Evolutionary conservation across 345 rosid genomes (phyloP).

Genomic region (Camelina sativa): DNA sequence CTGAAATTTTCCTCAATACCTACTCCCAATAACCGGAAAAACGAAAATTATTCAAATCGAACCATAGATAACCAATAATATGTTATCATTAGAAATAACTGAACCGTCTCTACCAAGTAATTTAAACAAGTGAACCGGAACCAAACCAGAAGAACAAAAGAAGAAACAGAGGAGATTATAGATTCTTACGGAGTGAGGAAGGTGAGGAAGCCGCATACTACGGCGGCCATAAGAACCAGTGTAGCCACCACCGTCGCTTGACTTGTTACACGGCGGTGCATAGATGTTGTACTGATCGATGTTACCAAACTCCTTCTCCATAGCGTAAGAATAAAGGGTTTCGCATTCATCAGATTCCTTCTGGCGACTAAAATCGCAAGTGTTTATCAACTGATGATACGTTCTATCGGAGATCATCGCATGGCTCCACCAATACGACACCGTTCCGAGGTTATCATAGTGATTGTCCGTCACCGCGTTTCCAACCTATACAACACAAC

Average conservation of each 20-base stretch:
- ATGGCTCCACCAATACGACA: constrained; percentile 99
- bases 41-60: background rate
- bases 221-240: constrained; percentile 49
- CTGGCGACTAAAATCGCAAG: constrained; percentile 80
- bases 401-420: constrained; percentile 97
- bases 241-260: constrained; percentile 57
- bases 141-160: background rate
- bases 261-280: constrained; percentile 86
- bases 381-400: constrained; percentile 73
- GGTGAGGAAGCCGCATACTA: constrained; percentile 68
- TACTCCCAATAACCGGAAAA: constrained; percentile 30
- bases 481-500: constrained; percentile 65
- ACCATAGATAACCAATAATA: background rate
- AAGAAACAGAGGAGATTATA: constrained; percentile 5
- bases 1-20: constrained; percentile 64
- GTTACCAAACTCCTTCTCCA: constrained; percentile 95
- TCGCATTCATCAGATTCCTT: constrained; percentile 90
- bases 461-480: constrained; percentile 96
- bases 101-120: background rate
- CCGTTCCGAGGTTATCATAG: constrained; percentile 95
- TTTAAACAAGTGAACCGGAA: constrained; percentile 8
- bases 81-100: background rate
- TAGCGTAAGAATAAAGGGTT: constrained; percentile 81
- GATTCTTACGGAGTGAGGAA: constrained; percentile 51
- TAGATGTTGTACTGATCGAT: constrained; percentile 97